Conservation (phyloP, 768 basidiomycete genomes). For the Lentinula aciculospora region DNA sequence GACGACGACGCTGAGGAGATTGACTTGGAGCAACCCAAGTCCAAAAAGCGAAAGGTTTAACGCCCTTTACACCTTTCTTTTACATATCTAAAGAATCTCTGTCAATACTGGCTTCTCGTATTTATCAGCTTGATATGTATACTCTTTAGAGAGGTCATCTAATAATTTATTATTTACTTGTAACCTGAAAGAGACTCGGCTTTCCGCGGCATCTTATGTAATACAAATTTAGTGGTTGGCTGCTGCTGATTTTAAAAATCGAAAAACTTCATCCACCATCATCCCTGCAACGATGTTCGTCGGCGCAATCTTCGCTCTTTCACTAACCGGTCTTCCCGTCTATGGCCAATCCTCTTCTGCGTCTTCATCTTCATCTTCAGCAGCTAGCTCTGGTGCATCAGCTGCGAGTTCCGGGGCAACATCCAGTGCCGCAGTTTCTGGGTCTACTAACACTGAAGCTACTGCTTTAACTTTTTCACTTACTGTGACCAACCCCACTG, state of each 20-base stretch:
- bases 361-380: background rate
- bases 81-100: background rate
- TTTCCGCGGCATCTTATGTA: background rate
- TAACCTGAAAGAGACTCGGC: background rate
- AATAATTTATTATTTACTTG: background rate
- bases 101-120: background rate
- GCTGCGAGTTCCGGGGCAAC: slow-evolving; percentile 4
- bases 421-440: background rate
- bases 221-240: too few species aligned
- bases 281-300: background rate
- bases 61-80: background rate
- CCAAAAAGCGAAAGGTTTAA: slow-evolving; percentile 67
- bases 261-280: background rate
- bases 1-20: slow-evolving; percentile 80
- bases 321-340: slow-evolving; percentile 29
- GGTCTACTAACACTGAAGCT: slow-evolving; percentile 19
- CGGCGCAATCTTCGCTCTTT: slow-evolving; percentile 19
- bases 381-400: slow-evolving; percentile 11
- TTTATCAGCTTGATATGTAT: background rate
- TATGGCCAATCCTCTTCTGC: slow-evolving; percentile 30
- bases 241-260: background rate
- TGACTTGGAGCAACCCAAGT: slow-evolving; percentile 77
- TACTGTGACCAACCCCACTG: slow-evolving; percentile 51
- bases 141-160: background rate
- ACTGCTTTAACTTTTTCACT: slow-evolving; percentile 39